Evolutionary conservation across 2,329 filamentous ascomycete species (phyloP).

Genomic region (Geosmithia putterillii): DNA sequence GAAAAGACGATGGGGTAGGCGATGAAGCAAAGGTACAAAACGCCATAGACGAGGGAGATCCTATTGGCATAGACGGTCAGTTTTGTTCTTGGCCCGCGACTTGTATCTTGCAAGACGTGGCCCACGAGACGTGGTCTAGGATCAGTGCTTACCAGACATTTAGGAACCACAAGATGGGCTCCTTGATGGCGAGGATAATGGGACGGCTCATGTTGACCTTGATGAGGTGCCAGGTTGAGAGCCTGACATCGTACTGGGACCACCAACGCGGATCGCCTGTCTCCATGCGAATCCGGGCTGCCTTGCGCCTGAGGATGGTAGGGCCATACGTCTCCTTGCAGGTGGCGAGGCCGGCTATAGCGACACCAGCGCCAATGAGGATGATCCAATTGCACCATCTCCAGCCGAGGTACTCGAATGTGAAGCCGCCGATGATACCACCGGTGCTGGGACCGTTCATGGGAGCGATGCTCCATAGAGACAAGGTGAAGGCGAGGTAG

Average conservation of each 20-base stretch:
- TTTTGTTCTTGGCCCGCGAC: constrained; percentile 21
- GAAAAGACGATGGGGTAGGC: constrained; percentile 80
- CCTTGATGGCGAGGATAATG: constrained; percentile 63
- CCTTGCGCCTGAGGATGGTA: constrained; percentile 54
- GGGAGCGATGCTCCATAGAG: constrained; percentile 72
- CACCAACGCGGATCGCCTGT: constrained; percentile 63
- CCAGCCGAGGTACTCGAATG: constrained; percentile 64
- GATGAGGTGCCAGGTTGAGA: constrained; percentile 52
- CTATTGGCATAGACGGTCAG: not conserved
- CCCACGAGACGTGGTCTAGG: constrained; percentile 7
- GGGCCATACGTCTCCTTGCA: constrained; percentile 70
- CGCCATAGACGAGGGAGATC: constrained; percentile 74
- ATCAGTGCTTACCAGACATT: constrained; percentile 39
- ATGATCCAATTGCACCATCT: constrained; percentile 78
- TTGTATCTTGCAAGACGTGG: not conserved
- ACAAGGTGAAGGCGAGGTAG: constrained; percentile 70
- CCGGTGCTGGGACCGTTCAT: constrained; percentile 55
- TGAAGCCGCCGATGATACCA: constrained; percentile 74
- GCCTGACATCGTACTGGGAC: constrained; percentile 66
- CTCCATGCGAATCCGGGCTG: constrained; percentile 50
- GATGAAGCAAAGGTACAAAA: constrained; percentile 83
- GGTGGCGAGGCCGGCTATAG: constrained; percentile 43
- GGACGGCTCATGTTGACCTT: constrained; percentile 68
- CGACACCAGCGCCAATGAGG: constrained; percentile 56
- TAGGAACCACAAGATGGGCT: constrained; percentile 69